These are phyloP conservation scores for Thymus quinquecostatus DNA, from an alignment of 257 asterid genomes.

Conservation along the genomic window DNA sequence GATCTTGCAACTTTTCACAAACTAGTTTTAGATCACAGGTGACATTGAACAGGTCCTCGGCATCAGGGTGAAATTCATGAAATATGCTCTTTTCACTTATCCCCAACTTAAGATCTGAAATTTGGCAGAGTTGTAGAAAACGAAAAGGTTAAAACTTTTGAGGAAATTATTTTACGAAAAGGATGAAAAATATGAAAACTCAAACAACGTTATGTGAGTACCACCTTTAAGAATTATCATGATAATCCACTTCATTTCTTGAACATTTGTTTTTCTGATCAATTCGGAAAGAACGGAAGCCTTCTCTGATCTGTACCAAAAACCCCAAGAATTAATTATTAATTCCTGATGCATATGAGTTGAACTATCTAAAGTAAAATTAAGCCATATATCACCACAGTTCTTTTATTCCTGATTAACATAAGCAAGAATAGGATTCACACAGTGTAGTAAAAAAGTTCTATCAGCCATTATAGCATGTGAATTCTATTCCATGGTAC, in stretches of 20 bases:
- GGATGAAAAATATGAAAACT: constrained; percentile 17
- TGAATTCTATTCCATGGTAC: constrained; percentile 6
- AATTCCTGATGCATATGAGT: constrained; percentile 27
- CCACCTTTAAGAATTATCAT: constrained; percentile 97
- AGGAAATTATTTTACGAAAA: not conserved
- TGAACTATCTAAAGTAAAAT: constrained; percentile 12
- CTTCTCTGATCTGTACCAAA: constrained; percentile 68
- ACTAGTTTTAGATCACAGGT: constrained; percentile 94
- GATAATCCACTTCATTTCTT: constrained; percentile 98
- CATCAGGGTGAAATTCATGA: constrained; percentile 98
- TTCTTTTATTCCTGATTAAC: constrained; percentile 9
- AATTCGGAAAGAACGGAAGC: constrained; percentile 69
- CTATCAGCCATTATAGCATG: constrained; percentile 10
- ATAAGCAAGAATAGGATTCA: constrained; percentile 19
- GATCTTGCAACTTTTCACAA: constrained; percentile 83
- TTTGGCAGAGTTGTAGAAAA: constrained; percentile 22
- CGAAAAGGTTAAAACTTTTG: constrained; percentile 13
- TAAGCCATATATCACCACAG: constrained; percentile 11
- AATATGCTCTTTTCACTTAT: constrained; percentile 90
- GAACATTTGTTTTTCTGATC: constrained; percentile 86
- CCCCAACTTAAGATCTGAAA: constrained; percentile 91
- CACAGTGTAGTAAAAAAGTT: constrained; percentile 2
- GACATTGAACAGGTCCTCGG: constrained; percentile 95
- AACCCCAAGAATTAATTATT: constrained; percentile 33
- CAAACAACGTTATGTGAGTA: constrained; percentile 17